Base-by-base conservation (phyloP, 1,139 yeast species). In the Kodamaea sp. region DNA sequence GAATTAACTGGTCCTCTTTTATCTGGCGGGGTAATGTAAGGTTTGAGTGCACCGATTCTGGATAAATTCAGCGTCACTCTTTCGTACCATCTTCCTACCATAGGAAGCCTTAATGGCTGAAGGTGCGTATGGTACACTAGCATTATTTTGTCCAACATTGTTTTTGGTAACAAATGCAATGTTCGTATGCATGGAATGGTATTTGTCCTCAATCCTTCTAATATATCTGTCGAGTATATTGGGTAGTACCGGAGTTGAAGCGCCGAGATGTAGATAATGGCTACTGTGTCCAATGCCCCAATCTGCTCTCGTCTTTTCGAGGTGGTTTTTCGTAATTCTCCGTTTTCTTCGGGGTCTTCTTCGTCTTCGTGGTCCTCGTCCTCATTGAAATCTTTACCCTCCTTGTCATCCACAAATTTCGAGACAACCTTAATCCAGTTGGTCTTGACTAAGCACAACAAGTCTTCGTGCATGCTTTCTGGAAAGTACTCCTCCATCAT, bases 151-250 rank as follows among this genome's bases (percentile, higher is more conserved):
- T 50, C 52, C 18, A 58, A 38, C 33, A 53, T 30, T 2, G 34
- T 25, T 28, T 42, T 44, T 3, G 73, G 71, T 4, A 66, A 30
- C 11, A 59, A 40, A 42, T 56, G 59, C n/a, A 55, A 39, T 11
- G 67, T 55, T 30, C 55, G 59, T 37, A 68, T 47, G 41, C 59
- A 65, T 0, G 79, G 78, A 1, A 74, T 51, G 29, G 52, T 47
- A 36, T 70, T 70, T 10, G 47, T 33, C 14, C 52, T 43, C 10
- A 69, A 48, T 34, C 60, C 51, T 6, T 50, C 47, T 10, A 71
- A 37, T 15, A 71, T 35, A 37, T 71, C 73, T 31, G 47, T 44
- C 4, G 63, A 41, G 41, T 67, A 71, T 4, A 73, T 43, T 1
- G 77, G 76, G 29, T 58, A 50, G 24, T 49, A 48, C 34, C 59